A percentile compares a stretch with the other conserved stretches of the same genome.
phyloP scores from a whole-genome alignment of 2,329 filamentous ascomycete species.

The Penicillium frequentans region DNA sequence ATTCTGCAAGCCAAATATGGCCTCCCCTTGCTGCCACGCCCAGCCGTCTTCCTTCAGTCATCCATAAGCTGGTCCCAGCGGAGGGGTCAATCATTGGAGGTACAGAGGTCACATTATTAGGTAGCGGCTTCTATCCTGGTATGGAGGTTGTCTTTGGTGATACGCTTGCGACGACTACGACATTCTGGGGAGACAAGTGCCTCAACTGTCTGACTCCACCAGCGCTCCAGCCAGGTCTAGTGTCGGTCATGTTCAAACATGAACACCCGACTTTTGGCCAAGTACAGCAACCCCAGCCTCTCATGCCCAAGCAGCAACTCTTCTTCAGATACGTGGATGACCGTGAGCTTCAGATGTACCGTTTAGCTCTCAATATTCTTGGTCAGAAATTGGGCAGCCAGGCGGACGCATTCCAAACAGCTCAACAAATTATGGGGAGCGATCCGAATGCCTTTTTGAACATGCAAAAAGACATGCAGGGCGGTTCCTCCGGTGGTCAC shows the following conservation, averaged over 20 bases:
- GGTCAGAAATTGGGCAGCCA: constrained; percentile 49
- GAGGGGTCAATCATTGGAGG: constrained; percentile 82
- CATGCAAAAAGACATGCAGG: constrained; percentile 43
- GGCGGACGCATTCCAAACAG: constrained; percentile 49
- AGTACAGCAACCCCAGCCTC: constrained; percentile 43
- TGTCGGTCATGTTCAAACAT: constrained; percentile 69
- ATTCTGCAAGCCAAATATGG: constrained; percentile 53
- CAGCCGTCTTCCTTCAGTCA: constrained; percentile 60
- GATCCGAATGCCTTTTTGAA: constrained; percentile 50
- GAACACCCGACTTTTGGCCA: constrained; percentile 50
- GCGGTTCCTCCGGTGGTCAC: constrained; percentile 41
- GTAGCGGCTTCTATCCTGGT: constrained; percentile 74
- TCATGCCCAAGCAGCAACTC: constrained; percentile 50
- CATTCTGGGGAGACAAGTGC: constrained; percentile 78
- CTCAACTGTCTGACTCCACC: constrained; percentile 77
- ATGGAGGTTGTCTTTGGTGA: constrained; percentile 86
- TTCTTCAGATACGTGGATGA: constrained; percentile 69
- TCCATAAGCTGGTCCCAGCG: constrained; percentile 79
- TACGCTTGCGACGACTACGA: constrained; percentile 67
- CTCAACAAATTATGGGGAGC: constrained; percentile 49
- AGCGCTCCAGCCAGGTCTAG: constrained; percentile 64
- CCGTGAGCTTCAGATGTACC: constrained; percentile 49
- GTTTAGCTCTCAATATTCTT: constrained; percentile 45
- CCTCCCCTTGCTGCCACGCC: constrained; percentile 53
- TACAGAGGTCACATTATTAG: constrained; percentile 82